These are phyloP conservation scores for Anaeromyces robustus DNA, from an alignment of 192 early-diverging fungal genomes.

Conservation along the genomic window DNA sequence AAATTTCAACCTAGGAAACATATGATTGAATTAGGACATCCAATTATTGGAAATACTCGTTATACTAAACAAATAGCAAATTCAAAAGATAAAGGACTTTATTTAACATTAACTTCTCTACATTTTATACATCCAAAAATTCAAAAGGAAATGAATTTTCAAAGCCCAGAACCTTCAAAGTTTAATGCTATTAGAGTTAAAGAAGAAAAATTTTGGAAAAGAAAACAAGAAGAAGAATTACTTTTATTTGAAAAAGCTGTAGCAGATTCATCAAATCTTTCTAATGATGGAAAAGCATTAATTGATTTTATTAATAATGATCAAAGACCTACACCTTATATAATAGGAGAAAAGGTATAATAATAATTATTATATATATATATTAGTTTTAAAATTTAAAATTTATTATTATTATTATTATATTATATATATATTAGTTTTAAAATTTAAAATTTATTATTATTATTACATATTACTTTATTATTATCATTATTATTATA, in stretches of 20 bases:
- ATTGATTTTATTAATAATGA: constrained; percentile 5
- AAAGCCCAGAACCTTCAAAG: constrained; percentile 28
- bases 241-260: background rate
- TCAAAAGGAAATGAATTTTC: constrained; percentile 4
- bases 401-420: too few species aligned
- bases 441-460: too few species aligned
- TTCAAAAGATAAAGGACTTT: constrained; percentile 40
- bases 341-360: constrained; percentile 28
- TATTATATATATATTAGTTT: too few species aligned
- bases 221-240: constrained; percentile 16
- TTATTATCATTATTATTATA: too few species aligned
- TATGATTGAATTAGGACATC: constrained; percentile 21
- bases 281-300: constrained; percentile 12
- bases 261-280: background rate
- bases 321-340: constrained; percentile 23
- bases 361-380: too few species aligned
- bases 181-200: constrained; percentile 32
- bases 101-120: constrained; percentile 20
- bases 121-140: constrained; percentile 20
- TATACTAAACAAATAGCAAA: constrained; percentile 30
- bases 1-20: constrained; percentile 17
- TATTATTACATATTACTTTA: too few species aligned
- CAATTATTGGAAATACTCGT: constrained; percentile 36
- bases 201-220: constrained; percentile 32
- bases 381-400: too few species aligned